Base-by-base conservation (phyloP, 176 grass and related monocot genomes). In the Triticum monococcum region DNA sequence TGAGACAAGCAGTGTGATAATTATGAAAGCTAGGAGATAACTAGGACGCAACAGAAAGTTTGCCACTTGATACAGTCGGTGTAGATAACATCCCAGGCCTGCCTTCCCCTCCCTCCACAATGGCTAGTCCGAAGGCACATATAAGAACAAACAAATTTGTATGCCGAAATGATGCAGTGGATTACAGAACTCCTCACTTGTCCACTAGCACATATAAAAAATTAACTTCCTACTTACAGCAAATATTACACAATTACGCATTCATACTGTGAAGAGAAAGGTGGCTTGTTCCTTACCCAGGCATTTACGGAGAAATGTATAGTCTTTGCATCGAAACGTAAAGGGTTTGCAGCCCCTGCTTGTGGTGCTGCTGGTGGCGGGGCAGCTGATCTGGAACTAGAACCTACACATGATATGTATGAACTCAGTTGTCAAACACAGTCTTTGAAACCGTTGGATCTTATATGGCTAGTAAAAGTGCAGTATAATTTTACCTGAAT, bases 281-380 rank as follows among this genome's bases (percentile, higher is more conserved):
- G 5, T 46, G 38, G 2, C 3, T 22, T 23, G 22, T 64, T 84
- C 12, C 77, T 85, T 95, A 98, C 96, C 96, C 93, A 98, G 64
- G 93, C 96, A 78, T 96, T 91, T 52, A 95, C 75, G 72, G 92
- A 88, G 91, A 98, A 96, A 89, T 92, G 93, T 84, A 98, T 91
- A 84, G 92, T 88, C 60, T 78, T 75, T 37, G 74, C 75, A 87
- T 98, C 91, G 9, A 96, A 81, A 52, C 88, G 76, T 75, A 96
- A 86, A 22, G 93, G 81, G 43, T 82, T 89, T 77, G 86, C 83
- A 85, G 64, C 83, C 46, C 67, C 61, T 61, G 85, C 59, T 69
- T 83, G 89, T 77, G 22, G 50, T 33, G 74, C 16, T 4, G 78
- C 69, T 18, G 85, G 79, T 5, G 80, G 68, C 1, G 81, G 63